Evolutionary conservation across 768 basidiomycete species (phyloP), one percentile per base, ranked within the genome.

Genomic region (Leccinum ochraceum): DNA sequence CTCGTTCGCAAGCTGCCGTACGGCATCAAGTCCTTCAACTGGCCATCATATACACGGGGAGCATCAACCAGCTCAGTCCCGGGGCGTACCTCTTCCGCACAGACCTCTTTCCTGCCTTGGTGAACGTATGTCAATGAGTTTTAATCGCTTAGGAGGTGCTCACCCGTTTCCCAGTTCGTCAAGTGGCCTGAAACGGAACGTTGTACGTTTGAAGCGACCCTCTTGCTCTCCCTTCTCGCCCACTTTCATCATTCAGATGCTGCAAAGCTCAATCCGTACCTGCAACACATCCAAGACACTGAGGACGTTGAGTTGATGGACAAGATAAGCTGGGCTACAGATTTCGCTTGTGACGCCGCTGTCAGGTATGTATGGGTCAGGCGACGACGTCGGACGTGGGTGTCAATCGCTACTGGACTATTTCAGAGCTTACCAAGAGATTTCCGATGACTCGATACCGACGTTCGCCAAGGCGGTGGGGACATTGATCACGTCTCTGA

Each of bases 201-300:
- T 53, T 87, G 75, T 67, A 79, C 85, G 1, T 85, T 87, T 57
- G 87, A 88, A 66, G 83, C 85, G 1, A 73, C 79, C 1, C 74
- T 89, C 6, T 74, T 90, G 7, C 78, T 89, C n/a, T 78, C 83
- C 11, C 71, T 88, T 36, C 79, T 90, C 3, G 84, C 84, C 56
- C 88, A 88, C 66, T 90, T 85, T 68, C 89, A 89, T 69, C 87
- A 85, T 66, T 87, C 86, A 0, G 87, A 88, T 66, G 86, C 86
- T 10, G 83, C 86, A 10, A 86, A 81, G 63, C 78, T 88, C 42
- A 90, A 90, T 69, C 83, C 83, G 1, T 89, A 87, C 67, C 76
- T 89, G 9, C 80, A 80, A 26, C 75, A 77, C 28, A 82, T 89
- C 30, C 74, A 74, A 37, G 78, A 79, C 37, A 79, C 78, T 0